These are phyloP conservation scores for Saccharomycopsis fodiens DNA, from an alignment of 805 yeast genomes.

Conservation along the genomic window DNA sequence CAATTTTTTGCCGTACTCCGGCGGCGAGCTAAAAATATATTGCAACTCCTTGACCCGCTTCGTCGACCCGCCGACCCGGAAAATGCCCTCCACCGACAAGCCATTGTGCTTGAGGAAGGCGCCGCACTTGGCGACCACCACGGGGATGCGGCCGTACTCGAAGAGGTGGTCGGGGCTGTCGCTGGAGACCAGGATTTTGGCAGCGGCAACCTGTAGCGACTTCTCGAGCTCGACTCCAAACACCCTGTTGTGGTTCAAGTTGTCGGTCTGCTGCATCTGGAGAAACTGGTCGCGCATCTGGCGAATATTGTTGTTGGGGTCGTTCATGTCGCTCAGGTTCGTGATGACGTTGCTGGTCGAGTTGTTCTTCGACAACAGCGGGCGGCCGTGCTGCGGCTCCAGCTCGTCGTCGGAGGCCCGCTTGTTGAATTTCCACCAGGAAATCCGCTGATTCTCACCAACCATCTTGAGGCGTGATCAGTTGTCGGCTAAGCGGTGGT, in stretches of 20 bases:
- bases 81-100: constrained; percentile 79
- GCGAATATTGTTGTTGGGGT: constrained; percentile 24
- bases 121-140: constrained; percentile 95
- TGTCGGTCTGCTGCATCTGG: constrained; percentile 4
- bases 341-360: background rate
- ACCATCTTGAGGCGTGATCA: no score
- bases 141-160: constrained; percentile 83
- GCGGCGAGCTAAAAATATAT: constrained; percentile 74
- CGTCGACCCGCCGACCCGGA: constrained; percentile 86
- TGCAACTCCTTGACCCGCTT: constrained; percentile 85
- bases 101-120: constrained; percentile 73
- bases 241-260: constrained; percentile 29
- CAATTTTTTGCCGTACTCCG: constrained; percentile 80
- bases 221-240: constrained; percentile 75
- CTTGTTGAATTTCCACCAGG: constrained; percentile 19
- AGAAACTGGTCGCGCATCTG: constrained; percentile 26
- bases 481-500: no score
- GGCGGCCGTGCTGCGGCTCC: background rate
- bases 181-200: constrained; percentile 59
- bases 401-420: constrained; percentile 5
- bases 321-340: constrained; percentile 20
- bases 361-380: background rate
- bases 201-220: constrained; percentile 71
- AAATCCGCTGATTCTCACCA: constrained; percentile 15
- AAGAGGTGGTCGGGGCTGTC: constrained; percentile 52